Evolutionary conservation across 192 early-diverging fungal species (phyloP).

Genomic region (Mortierella claussenii): DNA sequence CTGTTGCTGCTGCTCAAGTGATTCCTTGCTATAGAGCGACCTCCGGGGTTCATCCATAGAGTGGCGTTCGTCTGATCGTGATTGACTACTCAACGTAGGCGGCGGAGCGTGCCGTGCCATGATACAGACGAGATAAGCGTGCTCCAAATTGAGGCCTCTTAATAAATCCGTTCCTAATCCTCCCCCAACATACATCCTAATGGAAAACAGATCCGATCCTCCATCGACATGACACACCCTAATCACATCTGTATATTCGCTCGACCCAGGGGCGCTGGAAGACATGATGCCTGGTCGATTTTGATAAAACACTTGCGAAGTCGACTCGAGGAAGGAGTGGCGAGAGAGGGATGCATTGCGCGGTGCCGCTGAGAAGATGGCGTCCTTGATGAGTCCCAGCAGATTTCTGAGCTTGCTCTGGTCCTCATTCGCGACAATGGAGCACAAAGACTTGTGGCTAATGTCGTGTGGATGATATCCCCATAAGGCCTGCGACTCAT

Average conservation of each 20-base stretch:
- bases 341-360: conserved; percentile 18
- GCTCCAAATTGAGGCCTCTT: conserved; percentile 52
- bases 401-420: conserved; percentile 52
- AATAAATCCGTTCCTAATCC: conserved; percentile 65
- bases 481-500: conserved; percentile 59
- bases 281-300: conserved; percentile 51
- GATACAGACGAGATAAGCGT: conserved; percentile 63
- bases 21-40: conserved; percentile 6
- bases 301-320: conserved; percentile 47
- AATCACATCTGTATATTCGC: conserved; percentile 60
- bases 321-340: conserved; percentile 34
- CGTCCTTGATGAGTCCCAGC: conserved; percentile 53
- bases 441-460: conserved; percentile 61
- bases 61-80: conserved; percentile 10
- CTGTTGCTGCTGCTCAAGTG: conserved; percentile 3
- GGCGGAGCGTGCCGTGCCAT: conserved; percentile 40
- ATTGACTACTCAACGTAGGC: conserved; percentile 11
- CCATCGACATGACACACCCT: conserved; percentile 58
- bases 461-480: conserved; percentile 68
- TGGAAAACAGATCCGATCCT: conserved; percentile 56
- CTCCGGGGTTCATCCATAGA: conserved; percentile 26
- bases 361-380: conserved; percentile 31
- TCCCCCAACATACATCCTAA: conserved; percentile 67
- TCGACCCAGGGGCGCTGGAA: conserved; percentile 49
- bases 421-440: conserved; percentile 58